phyloP scores from a whole-genome alignment of 1,139 yeast genomes.

The Sugiyamaella japonica region DNA sequence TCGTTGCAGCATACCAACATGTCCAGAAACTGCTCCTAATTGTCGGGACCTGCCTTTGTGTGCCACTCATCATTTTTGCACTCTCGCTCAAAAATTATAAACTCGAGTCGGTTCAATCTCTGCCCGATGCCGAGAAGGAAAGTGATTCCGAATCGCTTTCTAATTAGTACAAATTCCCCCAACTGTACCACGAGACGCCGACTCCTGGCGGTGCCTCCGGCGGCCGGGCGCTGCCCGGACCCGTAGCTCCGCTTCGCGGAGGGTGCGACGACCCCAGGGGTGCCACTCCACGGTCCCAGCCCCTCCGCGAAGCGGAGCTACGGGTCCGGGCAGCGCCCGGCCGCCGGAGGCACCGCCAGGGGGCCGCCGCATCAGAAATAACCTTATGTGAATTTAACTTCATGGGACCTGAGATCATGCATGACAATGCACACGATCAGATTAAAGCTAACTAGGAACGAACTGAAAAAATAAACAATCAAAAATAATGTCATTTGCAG shows the following conservation, averaged over 20 bases:
- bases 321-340: neutral
- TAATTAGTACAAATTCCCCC: neutral
- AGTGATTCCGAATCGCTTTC: constrained; percentile 4
- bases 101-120: constrained; percentile 41
- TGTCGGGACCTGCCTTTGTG: constrained; percentile 57
- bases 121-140: constrained; percentile 44
- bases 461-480: too few relatives aligned
- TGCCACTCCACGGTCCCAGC: too few relatives aligned
- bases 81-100: constrained; percentile 58
- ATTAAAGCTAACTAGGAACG: neutral
- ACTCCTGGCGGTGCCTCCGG: neutral
- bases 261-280: too few relatives aligned
- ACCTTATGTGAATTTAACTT: neutral
- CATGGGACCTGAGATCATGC: neutral
- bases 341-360: neutral
- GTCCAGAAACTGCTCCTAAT: constrained; percentile 60
- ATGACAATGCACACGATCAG: neutral
- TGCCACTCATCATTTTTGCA: constrained; percentile 51
- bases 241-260: too few relatives aligned
- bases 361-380: neutral
- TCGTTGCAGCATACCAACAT: constrained; percentile 58
- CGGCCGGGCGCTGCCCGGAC: too few relatives aligned
- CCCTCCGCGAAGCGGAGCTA: too few relatives aligned
- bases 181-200: neutral
- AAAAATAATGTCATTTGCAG: too few relatives aligned